phyloP scores from a whole-genome alignment of 306 rosid species.

The Begonia loranthoides region DNA sequence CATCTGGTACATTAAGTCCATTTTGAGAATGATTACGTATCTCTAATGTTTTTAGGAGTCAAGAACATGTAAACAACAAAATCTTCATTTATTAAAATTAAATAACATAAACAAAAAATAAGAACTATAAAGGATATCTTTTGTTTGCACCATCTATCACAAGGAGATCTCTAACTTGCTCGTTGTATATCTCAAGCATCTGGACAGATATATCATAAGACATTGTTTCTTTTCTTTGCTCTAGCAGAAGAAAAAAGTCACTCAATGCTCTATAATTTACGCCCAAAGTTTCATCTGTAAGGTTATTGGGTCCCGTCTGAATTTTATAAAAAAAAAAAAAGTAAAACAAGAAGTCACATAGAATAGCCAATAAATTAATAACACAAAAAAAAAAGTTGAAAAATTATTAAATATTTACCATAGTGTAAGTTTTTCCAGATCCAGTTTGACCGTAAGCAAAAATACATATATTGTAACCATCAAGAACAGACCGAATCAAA shows the following conservation, averaged over 20 bases:
- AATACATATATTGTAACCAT: conserved; percentile 91
- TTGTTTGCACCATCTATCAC: conserved; percentile 37
- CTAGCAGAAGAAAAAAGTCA: conserved; percentile 66
- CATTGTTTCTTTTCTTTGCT: conserved; percentile 58
- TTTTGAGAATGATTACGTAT: conserved; percentile 52
- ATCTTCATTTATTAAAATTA: background rate
- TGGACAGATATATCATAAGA: conserved; percentile 65
- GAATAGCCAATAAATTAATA: conserved; percentile 1
- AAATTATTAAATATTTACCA: conserved; percentile 29
- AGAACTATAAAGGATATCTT: conserved; percentile 58
- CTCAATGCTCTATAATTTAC: conserved; percentile 81
- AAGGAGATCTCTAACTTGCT: conserved; percentile 83
- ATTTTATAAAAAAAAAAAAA: conserved; percentile 13
- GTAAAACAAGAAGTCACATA: background rate
- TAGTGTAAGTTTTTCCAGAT: conserved; percentile 88
- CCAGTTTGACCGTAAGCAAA: conserved; percentile 99
- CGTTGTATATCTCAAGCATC: conserved; percentile 98
- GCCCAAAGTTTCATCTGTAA: conserved; percentile 65
- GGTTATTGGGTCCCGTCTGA: conserved; percentile 65
- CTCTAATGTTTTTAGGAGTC: conserved; percentile 47
- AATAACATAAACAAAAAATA: too few relatives aligned
- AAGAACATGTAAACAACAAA: conserved; percentile 17
- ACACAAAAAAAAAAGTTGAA: background rate
- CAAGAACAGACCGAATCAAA: conserved; percentile 77
- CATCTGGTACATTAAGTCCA: conserved; percentile 74